Base-by-base conservation (phyloP, 805 yeast genomes). In the Grigorovia yakushimaensis region DNA sequence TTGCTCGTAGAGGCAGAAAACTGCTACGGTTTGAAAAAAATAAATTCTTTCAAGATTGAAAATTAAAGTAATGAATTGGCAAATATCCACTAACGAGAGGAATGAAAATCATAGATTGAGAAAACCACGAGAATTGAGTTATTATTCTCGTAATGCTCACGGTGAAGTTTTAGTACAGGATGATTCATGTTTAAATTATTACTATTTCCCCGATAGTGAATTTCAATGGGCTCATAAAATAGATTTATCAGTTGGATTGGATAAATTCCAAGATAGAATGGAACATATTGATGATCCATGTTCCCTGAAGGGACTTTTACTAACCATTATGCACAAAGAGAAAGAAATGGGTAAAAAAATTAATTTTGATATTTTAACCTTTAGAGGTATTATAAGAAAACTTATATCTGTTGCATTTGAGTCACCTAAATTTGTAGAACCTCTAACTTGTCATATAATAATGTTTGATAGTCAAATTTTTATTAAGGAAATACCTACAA, bases 51-150 rank as follows among this genome's bases (percentile, higher is more conserved):
- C n/a, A 33, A 33, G 8, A 3, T 4, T n/a, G 6, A 15, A 33
- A 3, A 33, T 17, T 13, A 33, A 15, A 33, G 37, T 13, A 15
- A 33, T 33, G 37, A n/a, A 9, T 33, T 33, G 17, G 18, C 18
- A 15, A 3, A n/a, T 33, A 9, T 44, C 47, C 6, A 19, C 27
- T 15, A 21, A 24, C 36, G 41, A 33, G 20, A 40, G 52, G 41
- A 45, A 46, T 22, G 30, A 37, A 5, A 73, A 79, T 11, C 78
- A 89, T 0, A 78, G 85, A 1, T 71, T 89, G 44, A 79, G 81
- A 57, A 93, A 87, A 62, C 98, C 98, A 2, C 82, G 81, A 53
- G 96, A 91, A 64, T 54, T 91, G 2, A 71, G 77, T n/a, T 63
- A 77, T 5, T 91, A 72, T 61, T 79, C 93, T 3, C 69, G 88